Evolutionary conservation across 306 rosid species (phyloP), one percentile per base, ranked within the genome.

Genomic region (Lathyrus tuberosus): DNA sequence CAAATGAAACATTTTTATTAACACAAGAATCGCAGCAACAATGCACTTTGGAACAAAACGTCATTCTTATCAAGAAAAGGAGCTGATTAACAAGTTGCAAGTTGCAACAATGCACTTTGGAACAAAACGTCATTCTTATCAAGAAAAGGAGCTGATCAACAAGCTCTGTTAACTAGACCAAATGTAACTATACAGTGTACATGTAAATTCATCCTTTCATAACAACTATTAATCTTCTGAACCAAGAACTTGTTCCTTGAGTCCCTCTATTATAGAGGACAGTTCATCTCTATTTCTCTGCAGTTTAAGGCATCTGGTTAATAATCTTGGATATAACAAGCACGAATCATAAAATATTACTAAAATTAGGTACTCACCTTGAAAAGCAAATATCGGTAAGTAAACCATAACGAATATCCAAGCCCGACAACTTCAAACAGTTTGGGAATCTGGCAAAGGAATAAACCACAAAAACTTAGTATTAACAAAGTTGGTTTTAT

Each of bases 221-320:
- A 64, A 78, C 38, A 81, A 51, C 75, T 66, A 88, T 1, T 78
- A 77, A 40, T 84, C 86, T 40, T 76, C 65, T 38, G 80, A 84
- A 62, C 97, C 99, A 63, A 95, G 71, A 62, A 95, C 80, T 59
- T 86, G 88, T 74, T 68, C 76, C 83, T 89, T 91, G 22, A 95
- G 71, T 79, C 82, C 91, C 54, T 91, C 89, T 52, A 95, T 24
- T 78, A 86, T 91, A 18, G 81, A 42, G 35, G 73, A 41, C 64
- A 94, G 83, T 70, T 94, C 99, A 22, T 94, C 96, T 77, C 96
- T 88, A 62, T 74, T 87, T 81, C 76, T 78, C 97, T 94, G 96
- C 83, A 75, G 31, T 67, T 52, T 37, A n/a, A 48, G 10, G 28
- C 60, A 76, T 47, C 6, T 6, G 4, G 51, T 76, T 67, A 65